These are phyloP conservation scores for Ogataea haglerorum DNA, from an alignment of 805 yeast genomes.

Conservation along the genomic window DNA sequence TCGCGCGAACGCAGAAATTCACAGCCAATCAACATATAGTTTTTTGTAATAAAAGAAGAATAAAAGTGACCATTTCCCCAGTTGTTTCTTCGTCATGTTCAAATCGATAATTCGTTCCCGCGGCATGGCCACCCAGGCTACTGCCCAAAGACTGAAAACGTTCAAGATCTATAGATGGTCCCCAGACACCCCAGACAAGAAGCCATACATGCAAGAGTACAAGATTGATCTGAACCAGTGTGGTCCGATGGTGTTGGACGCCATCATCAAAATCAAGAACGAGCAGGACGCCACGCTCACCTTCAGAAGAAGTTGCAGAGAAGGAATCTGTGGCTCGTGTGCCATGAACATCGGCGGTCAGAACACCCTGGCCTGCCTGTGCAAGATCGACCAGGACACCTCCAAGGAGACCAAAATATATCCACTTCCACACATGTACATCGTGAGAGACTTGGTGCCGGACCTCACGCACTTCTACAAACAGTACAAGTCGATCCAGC, in stretches of 20 bases:
- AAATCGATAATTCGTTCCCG: slow-evolving; percentile 18
- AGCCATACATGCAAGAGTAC: slow-evolving; percentile 83
- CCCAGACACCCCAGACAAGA: slow-evolving; percentile 91
- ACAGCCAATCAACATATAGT: slow-evolving; percentile 6
- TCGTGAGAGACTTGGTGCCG: slow-evolving; percentile 95
- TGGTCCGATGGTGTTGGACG: slow-evolving; percentile 98
- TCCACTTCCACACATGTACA: slow-evolving; percentile 97
- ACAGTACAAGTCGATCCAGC: slow-evolving; percentile 97
- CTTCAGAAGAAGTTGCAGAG: slow-evolving; percentile 97
- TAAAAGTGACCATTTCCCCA: slow-evolving; percentile 1
- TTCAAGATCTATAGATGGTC: slow-evolving; percentile 97
- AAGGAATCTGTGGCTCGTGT: slow-evolving; percentile 99
- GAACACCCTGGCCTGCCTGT: slow-evolving; percentile 94
- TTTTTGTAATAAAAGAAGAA: slow-evolving; percentile 7
- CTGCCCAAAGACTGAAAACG: slow-evolving; percentile 63
- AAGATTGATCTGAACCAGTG: slow-evolving; percentile 83
- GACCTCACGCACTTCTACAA: slow-evolving; percentile 97
- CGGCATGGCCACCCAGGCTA: slow-evolving; percentile 52
- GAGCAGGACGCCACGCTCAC: slow-evolving; percentile 96
- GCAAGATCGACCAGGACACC: slow-evolving; percentile 83
- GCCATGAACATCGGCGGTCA: slow-evolving; percentile 99
- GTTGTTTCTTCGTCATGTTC: slow-evolving; percentile 3
- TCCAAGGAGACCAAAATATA: slow-evolving; percentile 80
- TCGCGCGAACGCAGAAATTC: slow-evolving; percentile 11
- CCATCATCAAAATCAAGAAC: slow-evolving; percentile 88